phyloP scores from a whole-genome alignment of 176 grass and related monocot species.

The Bothriochloa decipiens region DNA sequence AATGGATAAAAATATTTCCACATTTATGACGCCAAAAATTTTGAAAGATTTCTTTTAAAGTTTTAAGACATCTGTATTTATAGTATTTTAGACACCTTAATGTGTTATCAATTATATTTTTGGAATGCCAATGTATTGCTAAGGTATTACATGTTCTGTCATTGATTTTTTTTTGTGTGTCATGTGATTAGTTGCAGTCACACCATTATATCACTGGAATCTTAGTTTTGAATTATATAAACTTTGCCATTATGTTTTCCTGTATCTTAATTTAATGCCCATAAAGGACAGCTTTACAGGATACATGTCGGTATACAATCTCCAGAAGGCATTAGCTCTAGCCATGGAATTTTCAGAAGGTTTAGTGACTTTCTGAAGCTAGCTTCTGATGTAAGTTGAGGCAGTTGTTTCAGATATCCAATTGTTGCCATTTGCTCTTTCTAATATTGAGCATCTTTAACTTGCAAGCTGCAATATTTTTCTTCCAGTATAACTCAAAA shows the following conservation, averaged over 20 bases:
- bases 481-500: neutral
- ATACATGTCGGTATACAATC: conserved; percentile 98
- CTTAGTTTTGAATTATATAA: conserved; percentile 21
- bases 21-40: neutral
- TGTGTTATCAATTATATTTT: conserved; percentile 16
- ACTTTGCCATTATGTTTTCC: conserved; percentile 12
- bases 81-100: conserved; percentile 12
- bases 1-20: neutral
- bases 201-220: neutral
- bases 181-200: neutral
- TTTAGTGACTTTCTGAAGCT: conserved; percentile 96
- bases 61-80: neutral
- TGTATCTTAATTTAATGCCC: conserved; percentile 58
- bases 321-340: conserved; percentile 86
- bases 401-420: conserved; percentile 5
- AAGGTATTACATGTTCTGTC: neutral
- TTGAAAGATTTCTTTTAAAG: neutral
- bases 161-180: neutral
- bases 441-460: conserved; percentile 6
- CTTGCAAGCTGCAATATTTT: neutral
- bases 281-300: conserved; percentile 99
- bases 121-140: neutral
- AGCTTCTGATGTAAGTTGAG: conserved; percentile 78
- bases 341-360: conserved; percentile 81
- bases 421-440: conserved; percentile 32